These are phyloP conservation scores for Tricholomella constricta DNA, from an alignment of 768 basidiomycete genomes.

Conservation along the genomic window DNA sequence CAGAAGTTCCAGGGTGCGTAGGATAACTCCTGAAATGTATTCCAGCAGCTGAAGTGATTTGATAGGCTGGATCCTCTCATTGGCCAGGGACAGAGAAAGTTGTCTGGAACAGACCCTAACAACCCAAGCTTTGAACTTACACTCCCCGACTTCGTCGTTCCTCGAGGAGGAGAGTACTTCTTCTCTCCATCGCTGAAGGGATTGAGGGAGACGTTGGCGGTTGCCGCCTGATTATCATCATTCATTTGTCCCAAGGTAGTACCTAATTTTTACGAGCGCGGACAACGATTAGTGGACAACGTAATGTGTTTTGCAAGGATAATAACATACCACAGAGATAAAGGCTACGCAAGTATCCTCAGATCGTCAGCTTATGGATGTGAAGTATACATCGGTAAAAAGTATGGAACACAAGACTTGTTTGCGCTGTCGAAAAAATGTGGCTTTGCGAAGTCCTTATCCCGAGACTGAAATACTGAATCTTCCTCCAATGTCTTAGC, in stretches of 20 bases:
- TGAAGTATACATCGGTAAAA: background rate
- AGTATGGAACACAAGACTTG: background rate
- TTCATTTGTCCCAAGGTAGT: background rate
- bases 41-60: background rate
- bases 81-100: slow-evolving; percentile 31
- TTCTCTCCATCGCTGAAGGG: slow-evolving; percentile 51
- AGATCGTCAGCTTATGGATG: background rate
- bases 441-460: background rate
- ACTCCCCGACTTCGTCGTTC: slow-evolving; percentile 41
- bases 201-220: slow-evolving; percentile 37
- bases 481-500: slow-evolving; percentile 33
- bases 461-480: background rate
- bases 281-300: background rate
- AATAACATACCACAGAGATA: too few relatives aligned
- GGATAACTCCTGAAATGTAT: background rate
- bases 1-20: slow-evolving; percentile 33
- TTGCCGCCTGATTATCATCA: background rate
- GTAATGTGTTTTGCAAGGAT: too few relatives aligned
- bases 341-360: background rate
- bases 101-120: slow-evolving; percentile 37
- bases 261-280: background rate
- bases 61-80: slow-evolving; percentile 52
- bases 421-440: background rate
- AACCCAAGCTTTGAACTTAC: slow-evolving; percentile 27
- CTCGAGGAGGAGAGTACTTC: slow-evolving; percentile 56